Evolutionary conservation across 768 basidiomycete genomes (phyloP).

Genomic region (Filobasidium floriforme): DNA sequence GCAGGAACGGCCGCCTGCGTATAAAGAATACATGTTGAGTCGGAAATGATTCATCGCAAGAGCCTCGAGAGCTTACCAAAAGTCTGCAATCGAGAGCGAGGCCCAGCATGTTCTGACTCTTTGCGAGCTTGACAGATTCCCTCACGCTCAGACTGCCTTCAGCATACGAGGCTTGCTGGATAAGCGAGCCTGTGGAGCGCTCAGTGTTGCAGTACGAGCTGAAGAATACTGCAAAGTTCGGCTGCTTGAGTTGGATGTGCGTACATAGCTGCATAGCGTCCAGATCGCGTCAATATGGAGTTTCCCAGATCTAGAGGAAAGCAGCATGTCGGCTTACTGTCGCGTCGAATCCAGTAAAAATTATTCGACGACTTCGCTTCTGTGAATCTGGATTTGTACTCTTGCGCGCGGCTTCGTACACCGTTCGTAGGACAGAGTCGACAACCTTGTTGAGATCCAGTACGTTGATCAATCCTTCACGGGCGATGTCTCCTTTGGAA

Average conservation of each 20-base stretch:
- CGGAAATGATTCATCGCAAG: neutral
- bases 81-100: slow-evolving; percentile 79
- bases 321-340: slow-evolving; percentile 49
- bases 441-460: slow-evolving; percentile 73
- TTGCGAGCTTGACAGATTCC: slow-evolving; percentile 87
- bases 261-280: slow-evolving; percentile 8
- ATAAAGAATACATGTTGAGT: neutral
- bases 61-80: slow-evolving; percentile 57
- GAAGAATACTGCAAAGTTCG: slow-evolving; percentile 72
- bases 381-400: slow-evolving; percentile 46
- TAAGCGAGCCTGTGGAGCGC: slow-evolving; percentile 30
- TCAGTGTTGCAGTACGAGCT: slow-evolving; percentile 73
- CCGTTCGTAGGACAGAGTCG: slow-evolving; percentile 72
- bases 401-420: slow-evolving; percentile 59
- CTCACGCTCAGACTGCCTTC: slow-evolving; percentile 60
- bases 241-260: slow-evolving; percentile 50
- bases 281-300: neutral
- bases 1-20: slow-evolving; percentile 79
- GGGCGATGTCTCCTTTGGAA: slow-evolving; percentile 50
- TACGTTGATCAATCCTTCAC: slow-evolving; percentile 51
- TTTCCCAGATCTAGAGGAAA: neutral
- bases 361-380: slow-evolving; percentile 62
- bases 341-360: slow-evolving; percentile 88
- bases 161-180: slow-evolving; percentile 35
- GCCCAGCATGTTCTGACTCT: slow-evolving; percentile 83